These are phyloP conservation scores for Paramecium bursaria DNA, from an alignment of 73 alveolate species.

Conservation along the genomic window DNA sequence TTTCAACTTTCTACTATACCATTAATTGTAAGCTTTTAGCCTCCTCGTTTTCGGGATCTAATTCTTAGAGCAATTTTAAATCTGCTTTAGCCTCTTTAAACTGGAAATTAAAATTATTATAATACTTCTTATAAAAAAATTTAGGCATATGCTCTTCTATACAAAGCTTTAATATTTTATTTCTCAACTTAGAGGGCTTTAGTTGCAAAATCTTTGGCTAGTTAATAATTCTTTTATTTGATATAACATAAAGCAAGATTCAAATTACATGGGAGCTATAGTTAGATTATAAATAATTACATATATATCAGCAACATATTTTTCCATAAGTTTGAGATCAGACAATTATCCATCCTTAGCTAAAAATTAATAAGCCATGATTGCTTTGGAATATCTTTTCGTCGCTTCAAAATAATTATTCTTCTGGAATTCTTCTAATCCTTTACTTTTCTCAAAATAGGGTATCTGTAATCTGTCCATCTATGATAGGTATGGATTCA, in stretches of 20 bases:
- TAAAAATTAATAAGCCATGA: conserved; percentile 52
- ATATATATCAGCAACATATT: conserved; percentile 15
- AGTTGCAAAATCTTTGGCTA: conserved; percentile 30
- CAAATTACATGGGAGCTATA: conserved; percentile 30
- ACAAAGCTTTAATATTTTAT: conserved; percentile 15
- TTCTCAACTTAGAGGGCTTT: conserved; percentile 45
- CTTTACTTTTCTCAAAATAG: conserved; percentile 15
- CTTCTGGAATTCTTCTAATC: conserved; percentile 14
- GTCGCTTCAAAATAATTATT: conserved; percentile 44
- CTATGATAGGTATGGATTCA: no score
- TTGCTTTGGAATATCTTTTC: conserved; percentile 17
- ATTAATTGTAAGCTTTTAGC: no score
- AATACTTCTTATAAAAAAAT: conserved; percentile 31
- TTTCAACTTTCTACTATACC: no score
- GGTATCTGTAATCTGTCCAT: conserved; percentile 29
- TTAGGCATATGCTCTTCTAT: conserved; percentile 29
- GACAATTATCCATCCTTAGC: conserved; percentile 21
- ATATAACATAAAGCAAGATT: conserved; percentile 37
- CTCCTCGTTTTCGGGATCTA: conserved; percentile 50
- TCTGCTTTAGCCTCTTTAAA: conserved; percentile 32
- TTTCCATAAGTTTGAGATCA: conserved; percentile 12
- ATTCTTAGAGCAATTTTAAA: not conserved
- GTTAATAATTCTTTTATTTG: conserved; percentile 6
- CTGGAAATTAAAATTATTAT: not conserved
- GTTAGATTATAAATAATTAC: not conserved